Evolutionary conservation across 1,284 basidiomycete species (phyloP).

Genomic region (Boletus hoseneyae): DNA sequence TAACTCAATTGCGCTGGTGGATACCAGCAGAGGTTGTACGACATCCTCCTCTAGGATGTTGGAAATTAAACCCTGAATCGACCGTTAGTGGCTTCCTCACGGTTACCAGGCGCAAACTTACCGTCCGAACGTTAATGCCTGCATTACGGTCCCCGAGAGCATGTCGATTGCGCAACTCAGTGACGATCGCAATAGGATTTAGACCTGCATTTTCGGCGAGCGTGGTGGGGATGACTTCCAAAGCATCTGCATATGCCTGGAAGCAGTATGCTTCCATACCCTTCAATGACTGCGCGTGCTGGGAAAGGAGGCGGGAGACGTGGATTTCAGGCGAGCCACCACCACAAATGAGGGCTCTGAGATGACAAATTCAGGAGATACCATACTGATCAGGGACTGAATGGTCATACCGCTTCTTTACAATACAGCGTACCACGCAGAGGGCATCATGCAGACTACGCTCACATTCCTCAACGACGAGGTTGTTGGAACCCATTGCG

Average conservation of each 20-base stretch:
- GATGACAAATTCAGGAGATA: slow-evolving; percentile 8
- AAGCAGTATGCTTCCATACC: slow-evolving; percentile 99
- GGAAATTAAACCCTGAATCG: slow-evolving; percentile 81
- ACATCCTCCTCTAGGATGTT: slow-evolving; percentile 98
- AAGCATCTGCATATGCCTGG: slow-evolving; percentile 96
- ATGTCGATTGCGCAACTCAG: slow-evolving; percentile 95
- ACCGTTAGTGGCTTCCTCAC: slow-evolving; percentile 6
- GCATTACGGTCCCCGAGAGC: slow-evolving; percentile 93
- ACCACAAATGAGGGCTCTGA: slow-evolving; percentile 91
- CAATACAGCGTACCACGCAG: slow-evolving; percentile 96
- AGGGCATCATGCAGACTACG: slow-evolving; percentile 97
- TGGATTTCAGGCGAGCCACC: slow-evolving; percentile 99
- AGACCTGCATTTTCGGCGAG: slow-evolving; percentile 98
- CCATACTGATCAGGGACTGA: background rate
- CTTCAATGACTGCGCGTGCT: slow-evolving; percentile 91
- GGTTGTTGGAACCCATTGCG: slow-evolving; percentile 90
- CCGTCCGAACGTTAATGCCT: slow-evolving; percentile 97
- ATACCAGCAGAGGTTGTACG: slow-evolving; percentile 93
- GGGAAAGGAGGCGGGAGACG: slow-evolving; percentile 89
- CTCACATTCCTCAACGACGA: slow-evolving; percentile 97
- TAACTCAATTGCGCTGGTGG: slow-evolving; percentile 93
- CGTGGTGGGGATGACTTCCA: slow-evolving; percentile 98
- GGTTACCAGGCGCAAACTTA: slow-evolving; percentile 34
- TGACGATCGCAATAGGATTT: slow-evolving; percentile 98
- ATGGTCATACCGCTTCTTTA: slow-evolving; percentile 80